Evolutionary conservation across 2,329 filamentous ascomycete genomes (phyloP).

Genomic region (Acarospora socialis): DNA sequence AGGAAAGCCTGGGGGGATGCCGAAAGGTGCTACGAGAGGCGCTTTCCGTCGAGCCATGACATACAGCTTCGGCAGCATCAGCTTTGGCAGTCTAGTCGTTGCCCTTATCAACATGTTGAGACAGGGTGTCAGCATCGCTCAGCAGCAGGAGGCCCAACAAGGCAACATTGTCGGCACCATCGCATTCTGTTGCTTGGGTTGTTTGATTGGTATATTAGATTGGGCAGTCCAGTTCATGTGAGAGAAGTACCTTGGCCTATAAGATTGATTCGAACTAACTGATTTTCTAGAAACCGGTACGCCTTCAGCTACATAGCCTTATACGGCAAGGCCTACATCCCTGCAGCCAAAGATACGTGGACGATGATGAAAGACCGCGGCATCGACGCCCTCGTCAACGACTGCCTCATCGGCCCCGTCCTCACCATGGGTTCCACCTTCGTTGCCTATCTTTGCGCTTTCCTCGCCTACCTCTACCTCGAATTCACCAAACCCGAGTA

Average conservation of each 20-base stretch:
- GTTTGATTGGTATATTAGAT: conserved; percentile 61
- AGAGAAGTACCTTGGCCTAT: conserved; percentile 59
- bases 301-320: conserved; percentile 87
- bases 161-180: conserved; percentile 56
- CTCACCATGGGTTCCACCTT: conserved; percentile 65
- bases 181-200: conserved; percentile 61
- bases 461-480: conserved; percentile 79
- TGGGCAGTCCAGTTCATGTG: conserved; percentile 50
- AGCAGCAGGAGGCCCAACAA: conserved; percentile 46
- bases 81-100: conserved; percentile 69
- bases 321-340: conserved; percentile 78
- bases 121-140: conserved; percentile 68
- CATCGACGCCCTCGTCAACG: conserved; percentile 78
- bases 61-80: conserved; percentile 86
- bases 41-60: conserved; percentile 70
- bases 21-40: conserved; percentile 66
- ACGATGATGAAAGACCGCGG: conserved; percentile 82
- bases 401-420: conserved; percentile 65
- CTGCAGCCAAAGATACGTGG: conserved; percentile 82
- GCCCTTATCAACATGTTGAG: conserved; percentile 76
- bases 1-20: conserved; percentile 48
- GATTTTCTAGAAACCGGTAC: too few relatives aligned
- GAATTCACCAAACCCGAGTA: conserved; percentile 67
- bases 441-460: conserved; percentile 66
- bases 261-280: conserved; percentile 68